phyloP scores from a whole-genome alignment of 208 protist genomes.

The Crithidia expoeki region DNA sequence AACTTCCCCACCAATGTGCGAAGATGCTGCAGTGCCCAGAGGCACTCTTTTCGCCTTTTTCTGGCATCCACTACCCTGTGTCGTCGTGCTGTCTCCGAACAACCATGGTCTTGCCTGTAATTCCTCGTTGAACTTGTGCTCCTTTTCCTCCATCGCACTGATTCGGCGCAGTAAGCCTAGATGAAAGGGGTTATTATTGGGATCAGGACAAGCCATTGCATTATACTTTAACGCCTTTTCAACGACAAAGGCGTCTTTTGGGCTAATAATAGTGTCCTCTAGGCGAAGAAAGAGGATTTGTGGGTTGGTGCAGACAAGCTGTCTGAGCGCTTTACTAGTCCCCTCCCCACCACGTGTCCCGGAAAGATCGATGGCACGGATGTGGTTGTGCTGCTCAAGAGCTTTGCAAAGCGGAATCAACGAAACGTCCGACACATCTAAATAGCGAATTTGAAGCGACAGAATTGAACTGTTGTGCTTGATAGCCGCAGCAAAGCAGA shows the following conservation, averaged over 20 bases:
- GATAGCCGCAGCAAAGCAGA: conserved; percentile 77
- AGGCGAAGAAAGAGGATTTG: conserved; percentile 78
- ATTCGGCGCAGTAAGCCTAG: conserved; percentile 73
- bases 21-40: conserved; percentile 31
- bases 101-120: conserved; percentile 70
- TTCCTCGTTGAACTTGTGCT: conserved; percentile 65
- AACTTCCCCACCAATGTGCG: conserved; percentile 47
- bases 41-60: conserved; percentile 32
- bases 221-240: conserved; percentile 71
- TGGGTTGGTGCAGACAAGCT: conserved; percentile 76
- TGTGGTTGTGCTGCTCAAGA: conserved; percentile 51
- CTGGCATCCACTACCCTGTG: neutral
- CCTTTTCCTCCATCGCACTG: conserved; percentile 73
- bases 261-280: conserved; percentile 61
- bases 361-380: conserved; percentile 75
- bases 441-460: conserved; percentile 79
- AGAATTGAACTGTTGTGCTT: conserved; percentile 85
- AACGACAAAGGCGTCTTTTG: conserved; percentile 57
- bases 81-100: conserved; percentile 15
- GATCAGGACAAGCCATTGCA: conserved; percentile 72
- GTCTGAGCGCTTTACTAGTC: conserved; percentile 62
- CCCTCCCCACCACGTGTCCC: conserved; percentile 67
- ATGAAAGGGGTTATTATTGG: conserved; percentile 82
- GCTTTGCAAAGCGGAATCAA: conserved; percentile 76
- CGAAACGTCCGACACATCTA: conserved; percentile 78